phyloP scores from a whole-genome alignment of 2,329 filamentous ascomycete species.

The Aspergillus intermedius region DNA sequence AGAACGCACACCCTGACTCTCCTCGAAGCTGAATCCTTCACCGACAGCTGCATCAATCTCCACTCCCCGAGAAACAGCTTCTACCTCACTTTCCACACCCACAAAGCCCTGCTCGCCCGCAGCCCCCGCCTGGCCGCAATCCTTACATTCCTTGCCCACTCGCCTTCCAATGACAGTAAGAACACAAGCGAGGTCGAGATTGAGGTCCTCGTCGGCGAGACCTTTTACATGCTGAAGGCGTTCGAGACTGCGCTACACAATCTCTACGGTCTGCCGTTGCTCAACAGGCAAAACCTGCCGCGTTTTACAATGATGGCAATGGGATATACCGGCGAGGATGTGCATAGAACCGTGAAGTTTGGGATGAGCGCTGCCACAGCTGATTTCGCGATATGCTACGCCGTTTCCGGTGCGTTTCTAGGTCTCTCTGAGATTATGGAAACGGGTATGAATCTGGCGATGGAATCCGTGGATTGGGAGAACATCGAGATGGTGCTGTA shows the following conservation, averaged over 20 bases:
- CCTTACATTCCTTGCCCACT: conserved; percentile 5
- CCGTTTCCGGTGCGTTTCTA: conserved; percentile 25
- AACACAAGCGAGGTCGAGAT: conserved; percentile 4
- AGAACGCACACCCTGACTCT: conserved; percentile 10
- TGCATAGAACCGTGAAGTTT: conserved; percentile 3
- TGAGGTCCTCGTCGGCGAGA: conserved; percentile 11
- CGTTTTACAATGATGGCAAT: conserved; percentile 8
- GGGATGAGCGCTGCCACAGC: conserved; percentile 15
- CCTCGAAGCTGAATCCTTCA: conserved; percentile 10
- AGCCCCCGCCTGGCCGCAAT: conserved; percentile 17
- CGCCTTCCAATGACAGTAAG: conserved; percentile 2
- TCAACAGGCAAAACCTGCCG: conserved; percentile 11
- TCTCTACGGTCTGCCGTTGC: conserved; percentile 20
- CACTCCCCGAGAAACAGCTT: conserved; percentile 13
- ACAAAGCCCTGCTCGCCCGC: conserved; percentile 18
- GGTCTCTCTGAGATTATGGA: conserved; percentile 16
- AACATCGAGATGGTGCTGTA: conserved; percentile 23
- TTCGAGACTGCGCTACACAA: conserved; percentile 21
- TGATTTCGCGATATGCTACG: conserved; percentile 27
- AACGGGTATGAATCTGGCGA: conserved; percentile 19
- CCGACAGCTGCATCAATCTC: conserved; percentile 18
- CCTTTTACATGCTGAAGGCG: conserved; percentile 17
- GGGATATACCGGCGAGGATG: conserved; percentile 7
- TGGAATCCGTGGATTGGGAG: conserved; percentile 20
- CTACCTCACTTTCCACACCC: conserved; percentile 12